These are phyloP conservation scores for Rhodamnia argentea DNA, from an alignment of 345 rosid species.

Conservation along the genomic window DNA sequence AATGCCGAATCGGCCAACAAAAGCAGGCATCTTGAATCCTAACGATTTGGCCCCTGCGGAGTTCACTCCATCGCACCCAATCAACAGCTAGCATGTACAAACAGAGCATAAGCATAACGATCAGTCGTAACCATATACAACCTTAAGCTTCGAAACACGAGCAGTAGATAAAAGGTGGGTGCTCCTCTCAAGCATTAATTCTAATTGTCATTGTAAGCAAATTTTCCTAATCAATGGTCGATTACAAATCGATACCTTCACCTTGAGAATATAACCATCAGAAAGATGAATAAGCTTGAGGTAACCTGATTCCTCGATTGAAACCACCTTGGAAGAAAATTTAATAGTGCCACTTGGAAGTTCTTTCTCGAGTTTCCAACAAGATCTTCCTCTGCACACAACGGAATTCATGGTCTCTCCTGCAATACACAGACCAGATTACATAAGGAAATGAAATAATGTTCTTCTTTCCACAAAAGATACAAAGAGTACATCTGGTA, in stretches of 20 bases:
- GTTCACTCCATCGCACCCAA: conserved; percentile 70
- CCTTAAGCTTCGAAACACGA: background rate
- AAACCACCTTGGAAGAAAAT: conserved; percentile 61
- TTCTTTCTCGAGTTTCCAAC: conserved; percentile 40
- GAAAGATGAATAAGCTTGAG: conserved; percentile 48
- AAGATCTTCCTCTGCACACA: conserved; percentile 43
- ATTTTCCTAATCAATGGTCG: background rate
- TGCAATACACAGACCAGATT: background rate
- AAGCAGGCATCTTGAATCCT: conserved; percentile 39
- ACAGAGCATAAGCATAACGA: background rate
- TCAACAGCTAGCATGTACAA: conserved; percentile 28
- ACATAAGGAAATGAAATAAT: background rate
- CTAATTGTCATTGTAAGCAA: background rate
- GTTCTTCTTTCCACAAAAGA: background rate
- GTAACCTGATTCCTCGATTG: conserved; percentile 43
- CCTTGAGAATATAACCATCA: conserved; percentile 42
- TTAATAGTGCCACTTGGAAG: conserved; percentile 52
- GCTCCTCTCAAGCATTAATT: background rate
- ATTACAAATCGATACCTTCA: conserved; percentile 30
- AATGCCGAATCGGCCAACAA: conserved; percentile 22
- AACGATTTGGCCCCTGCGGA: conserved; percentile 59
- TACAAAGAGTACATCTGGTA: background rate
- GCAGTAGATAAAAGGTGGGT: background rate
- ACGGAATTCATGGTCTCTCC: conserved; percentile 39
- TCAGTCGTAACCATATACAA: background rate